These are phyloP conservation scores for Sphagnum fallax DNA, from an alignment of 228 moss, liverwort and hornwort genomes.

Conservation along the genomic window DNA sequence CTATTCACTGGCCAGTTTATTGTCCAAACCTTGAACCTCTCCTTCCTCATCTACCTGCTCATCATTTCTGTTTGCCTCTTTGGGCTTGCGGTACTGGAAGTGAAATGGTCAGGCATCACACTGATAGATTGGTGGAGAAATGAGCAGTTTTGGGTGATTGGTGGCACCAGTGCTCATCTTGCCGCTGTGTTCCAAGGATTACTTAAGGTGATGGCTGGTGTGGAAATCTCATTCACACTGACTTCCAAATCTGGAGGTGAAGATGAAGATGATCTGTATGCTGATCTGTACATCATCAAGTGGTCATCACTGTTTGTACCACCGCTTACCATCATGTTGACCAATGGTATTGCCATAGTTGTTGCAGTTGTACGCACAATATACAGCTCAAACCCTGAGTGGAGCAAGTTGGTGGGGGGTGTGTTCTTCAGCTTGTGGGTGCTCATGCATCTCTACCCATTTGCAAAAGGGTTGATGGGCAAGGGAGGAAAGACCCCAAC, in stretches of 20 bases:
- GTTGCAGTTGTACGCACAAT: slow-evolving; percentile 41
- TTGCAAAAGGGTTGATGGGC: slow-evolving; percentile 61
- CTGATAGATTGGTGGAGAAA: slow-evolving; percentile 62
- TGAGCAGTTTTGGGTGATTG: slow-evolving; percentile 62
- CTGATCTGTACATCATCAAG: slow-evolving; percentile 49
- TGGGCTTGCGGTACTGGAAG: slow-evolving; percentile 52
- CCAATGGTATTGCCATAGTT: slow-evolving; percentile 46
- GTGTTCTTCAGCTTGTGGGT: slow-evolving; percentile 56
- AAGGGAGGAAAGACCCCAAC: slow-evolving; percentile 47
- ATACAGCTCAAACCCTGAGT: slow-evolving; percentile 33
- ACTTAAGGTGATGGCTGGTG: slow-evolving; percentile 50
- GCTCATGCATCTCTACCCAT: slow-evolving; percentile 47
- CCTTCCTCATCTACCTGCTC: slow-evolving; percentile 47
- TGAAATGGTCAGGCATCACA: slow-evolving; percentile 47
- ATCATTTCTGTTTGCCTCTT: slow-evolving; percentile 50
- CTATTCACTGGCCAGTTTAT: slow-evolving; percentile 48
- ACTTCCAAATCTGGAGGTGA: slow-evolving; percentile 48
- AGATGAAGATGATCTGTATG: slow-evolving; percentile 41
- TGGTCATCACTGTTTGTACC: slow-evolving; percentile 54
- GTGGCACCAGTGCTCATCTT: slow-evolving; percentile 58
- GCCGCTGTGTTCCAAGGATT: slow-evolving; percentile 56
- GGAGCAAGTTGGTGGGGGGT: slow-evolving; percentile 51
- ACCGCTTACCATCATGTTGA: slow-evolving; percentile 47
- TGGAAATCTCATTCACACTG: slow-evolving; percentile 52
- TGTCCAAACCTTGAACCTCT: slow-evolving; percentile 32